Evolutionary conservation across 805 yeast species (phyloP), one percentile per base, ranked within the genome.

Genomic region (Tetrapisispora pingtungensis): DNA sequence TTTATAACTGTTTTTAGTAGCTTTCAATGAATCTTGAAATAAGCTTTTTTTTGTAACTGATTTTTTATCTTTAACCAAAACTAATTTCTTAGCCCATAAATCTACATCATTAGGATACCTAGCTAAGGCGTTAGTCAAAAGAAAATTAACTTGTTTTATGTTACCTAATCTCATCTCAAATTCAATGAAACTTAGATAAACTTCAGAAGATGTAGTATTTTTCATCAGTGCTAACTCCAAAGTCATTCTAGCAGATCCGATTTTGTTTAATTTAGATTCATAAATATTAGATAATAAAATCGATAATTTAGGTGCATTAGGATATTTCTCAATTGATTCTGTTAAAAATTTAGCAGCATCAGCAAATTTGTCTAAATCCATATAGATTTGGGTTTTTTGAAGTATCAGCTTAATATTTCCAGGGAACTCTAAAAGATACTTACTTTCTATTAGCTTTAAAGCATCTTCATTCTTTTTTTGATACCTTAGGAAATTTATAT

Each of bases 11-110:
- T 82, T 82, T 36, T 73, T 66, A 0, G 95, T 84, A 10, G 70
- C 70, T 45, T 73, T 75, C 49, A 90, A 67, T 0, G 96, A 95
- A 53, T 81, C 84, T 22, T 79, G 70, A 42, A 83, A 79, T 7
- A 75, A 66, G 15, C 75, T 74, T 59, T 78, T 73, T 54, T 75
- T 67, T 53, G 76, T 66, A 40, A 81, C 64, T 62, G 74, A 57
- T 60, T 71, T 70, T 24, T 45, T 49, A 44, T 73, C 58, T 49
- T 69, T 56, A 12, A 62, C 59, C 18, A 65, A 50, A 42, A 53
- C 57, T 13, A 90, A 68, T 42, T 77, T 70, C 49, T 77, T 79
- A 1, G 74, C 59, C 96, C 96, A 87, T 7, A 90, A 55, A 4
- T 57, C 28, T 0, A 89, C 73, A 0, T 83, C 76, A 0, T 61